Evolutionary conservation across 2,329 filamentous ascomycete species (phyloP).

Genomic region (Colletotrichum caudatum): DNA sequence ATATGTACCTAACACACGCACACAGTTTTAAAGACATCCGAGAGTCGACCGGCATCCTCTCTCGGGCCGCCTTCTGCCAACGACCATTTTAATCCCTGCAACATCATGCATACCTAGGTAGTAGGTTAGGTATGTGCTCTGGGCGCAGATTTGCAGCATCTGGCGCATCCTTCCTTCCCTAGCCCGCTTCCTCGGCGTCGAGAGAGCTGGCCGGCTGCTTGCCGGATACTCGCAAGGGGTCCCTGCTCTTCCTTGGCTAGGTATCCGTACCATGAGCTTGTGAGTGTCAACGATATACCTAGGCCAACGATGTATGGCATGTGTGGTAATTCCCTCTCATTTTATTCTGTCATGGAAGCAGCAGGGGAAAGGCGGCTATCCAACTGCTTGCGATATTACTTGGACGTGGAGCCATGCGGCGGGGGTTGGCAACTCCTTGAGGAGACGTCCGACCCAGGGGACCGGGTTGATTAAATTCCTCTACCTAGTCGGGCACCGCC

Average conservation of each 20-base stretch:
- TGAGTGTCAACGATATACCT: background rate
- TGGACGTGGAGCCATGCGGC: background rate
- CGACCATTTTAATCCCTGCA: background rate
- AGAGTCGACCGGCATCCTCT: slow-evolving; percentile 10
- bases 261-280: background rate
- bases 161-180: too few species aligned
- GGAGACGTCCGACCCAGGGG: too few species aligned
- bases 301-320: background rate
- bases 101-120: background rate
- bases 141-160: too few species aligned
- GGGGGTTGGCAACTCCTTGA: background rate
- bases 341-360: background rate
- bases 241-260: background rate
- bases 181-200: too few species aligned
- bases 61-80: slow-evolving; percentile 2
- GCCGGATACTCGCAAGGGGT: background rate
- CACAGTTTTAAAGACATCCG: background rate
- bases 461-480: background rate
- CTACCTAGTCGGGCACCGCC: background rate
- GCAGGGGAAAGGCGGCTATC: background rate
- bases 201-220: background rate
- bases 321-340: background rate
- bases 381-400: background rate
- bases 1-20: background rate
- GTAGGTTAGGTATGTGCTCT: background rate